Evolutionary conservation across 2,329 filamentous ascomycete genomes (phyloP), one percentile per base, ranked within the genome.

Genomic region (Dactylonectria estremocensis): DNA sequence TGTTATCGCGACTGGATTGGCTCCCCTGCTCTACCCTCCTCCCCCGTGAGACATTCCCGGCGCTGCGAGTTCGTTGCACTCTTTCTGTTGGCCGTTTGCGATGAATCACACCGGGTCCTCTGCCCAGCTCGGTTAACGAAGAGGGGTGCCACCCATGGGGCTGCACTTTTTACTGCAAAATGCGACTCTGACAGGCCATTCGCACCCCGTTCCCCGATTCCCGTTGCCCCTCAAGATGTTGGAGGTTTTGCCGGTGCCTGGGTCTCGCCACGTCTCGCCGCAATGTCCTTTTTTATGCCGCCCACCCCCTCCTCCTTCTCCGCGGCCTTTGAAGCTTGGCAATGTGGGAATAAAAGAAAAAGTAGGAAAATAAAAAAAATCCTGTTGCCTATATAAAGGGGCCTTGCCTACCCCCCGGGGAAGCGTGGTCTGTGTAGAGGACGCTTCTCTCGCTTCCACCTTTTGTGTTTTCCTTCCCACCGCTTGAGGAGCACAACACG

Each of bases 91-190:
- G 58, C 22, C 46, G 18, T 49, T 71, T 72, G 70, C 72, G 64
- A 71, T 69, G 70, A 60, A 73, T 73, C 70, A 73, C 68, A 72
- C 68, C 69, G 68, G 65, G 20, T n/a, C n/a, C 31, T n/a, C 40
- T 8, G 14, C 40, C 40, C 69, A 54, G 59, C 72, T 71, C 64
- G 56, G 64, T 52, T 67, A 67, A 28, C 24, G 24, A 28, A 28
- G 40, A 57, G 52, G 46, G 61, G 50, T 43, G 49, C 37, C 33
- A 37, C 37, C 24, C 28, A 22, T 52, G 35, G 53, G 63, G 61
- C 49, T 61, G 57, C 56, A 57, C 46, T 61, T 43, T 61, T 50
- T 50, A 53, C 46, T 57, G 52, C 35, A 28, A 61, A 53, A 61
- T 61, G 48, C 40, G 33, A 67, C 60, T 66, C 61, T 66, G 49